Conservation (phyloP, 2,329 filamentous ascomycete genomes). For the Podosphaera leucotricha region DNA sequence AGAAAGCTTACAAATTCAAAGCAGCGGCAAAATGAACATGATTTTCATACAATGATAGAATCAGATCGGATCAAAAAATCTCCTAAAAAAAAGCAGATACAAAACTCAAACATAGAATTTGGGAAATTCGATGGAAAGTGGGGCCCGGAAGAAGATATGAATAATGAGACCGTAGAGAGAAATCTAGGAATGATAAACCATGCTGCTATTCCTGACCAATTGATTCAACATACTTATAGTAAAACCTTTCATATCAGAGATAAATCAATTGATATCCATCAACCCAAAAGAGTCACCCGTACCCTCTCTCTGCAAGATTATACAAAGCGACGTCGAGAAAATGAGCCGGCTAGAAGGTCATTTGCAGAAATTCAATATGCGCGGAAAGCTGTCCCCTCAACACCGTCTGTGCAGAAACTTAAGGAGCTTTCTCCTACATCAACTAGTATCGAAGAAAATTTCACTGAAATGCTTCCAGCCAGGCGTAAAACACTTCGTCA, state of each 20-base stretch:
- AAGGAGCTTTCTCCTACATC: background rate
- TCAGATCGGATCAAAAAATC: conserved; percentile 9
- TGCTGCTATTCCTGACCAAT: conserved; percentile 26
- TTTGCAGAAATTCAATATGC: background rate
- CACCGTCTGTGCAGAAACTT: background rate
- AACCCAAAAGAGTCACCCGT: background rate
- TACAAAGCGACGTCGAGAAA: background rate
- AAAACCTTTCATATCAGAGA: background rate
- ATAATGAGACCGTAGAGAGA: conserved; percentile 29
- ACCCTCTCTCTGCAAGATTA: background rate
- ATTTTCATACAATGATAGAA: background rate
- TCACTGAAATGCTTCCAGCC: conserved; percentile 26
- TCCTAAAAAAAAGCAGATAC: conserved; percentile 9
- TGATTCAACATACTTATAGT: conserved; percentile 2
- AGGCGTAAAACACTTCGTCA: conserved; percentile 33
- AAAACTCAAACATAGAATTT: conserved; percentile 24
- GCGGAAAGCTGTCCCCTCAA: background rate
- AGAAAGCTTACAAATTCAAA: background rate
- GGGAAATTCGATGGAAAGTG: conserved; percentile 35
- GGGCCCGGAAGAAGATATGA: conserved; percentile 17
- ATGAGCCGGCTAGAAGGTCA: background rate
- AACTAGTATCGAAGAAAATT: conserved; percentile 22
- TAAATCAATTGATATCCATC: background rate
- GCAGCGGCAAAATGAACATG: background rate
- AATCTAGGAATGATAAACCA: conserved; percentile 29